Base-by-base conservation (phyloP, 768 basidiomycete species). In the Kwoniella bestiolae region DNA sequence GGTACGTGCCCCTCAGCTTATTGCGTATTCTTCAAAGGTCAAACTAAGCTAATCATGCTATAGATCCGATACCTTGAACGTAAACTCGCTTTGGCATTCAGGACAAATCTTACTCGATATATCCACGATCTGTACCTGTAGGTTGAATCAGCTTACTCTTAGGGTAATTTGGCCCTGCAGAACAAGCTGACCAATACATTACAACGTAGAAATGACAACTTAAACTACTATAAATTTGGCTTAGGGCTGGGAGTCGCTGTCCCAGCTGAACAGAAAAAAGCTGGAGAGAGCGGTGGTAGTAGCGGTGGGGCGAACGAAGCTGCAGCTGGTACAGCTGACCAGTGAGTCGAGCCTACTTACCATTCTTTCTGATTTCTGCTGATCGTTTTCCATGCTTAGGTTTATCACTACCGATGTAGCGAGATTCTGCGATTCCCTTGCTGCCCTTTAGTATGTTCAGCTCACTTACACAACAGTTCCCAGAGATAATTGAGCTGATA, bases 401-500 rank as follows among this genome's bases (percentile, higher is more conserved):
- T 94, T 92, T 77, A 88, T 97, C 71, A 96, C 95, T 1, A 89
- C 92, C 12, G 95, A 98, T 76, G 87, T 98, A 18, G 89, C 91
- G 44, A 85, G 90, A 1, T 98, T 94, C 86, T 88, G 91, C 51
- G 91, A 92, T 57, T 86, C 90, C 0, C 85, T 97, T 29, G 85
- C 92, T 3, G 90, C 90, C 0, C 84, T 97, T 38, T 97, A 97
- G 93, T 93, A 64, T 69, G 92, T 85, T n/a, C n/a, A 3, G 9
- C 21, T 46, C 32, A 1, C 21, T 3, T 55, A 35, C 51, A n/a
- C 14, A 6, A 58, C 47, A 1, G 12, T 47, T 26, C 25, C 21
- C 3, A 16, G 26, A 7, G 7, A 56, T 38, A n/a, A 18, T 12
- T 18, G 14, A 5, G 26, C 28, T 56, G 28, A 45, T 38, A 53